Evolutionary conservation across 148 eudicot genomes (phyloP).

Genomic region (Silene conica): DNA sequence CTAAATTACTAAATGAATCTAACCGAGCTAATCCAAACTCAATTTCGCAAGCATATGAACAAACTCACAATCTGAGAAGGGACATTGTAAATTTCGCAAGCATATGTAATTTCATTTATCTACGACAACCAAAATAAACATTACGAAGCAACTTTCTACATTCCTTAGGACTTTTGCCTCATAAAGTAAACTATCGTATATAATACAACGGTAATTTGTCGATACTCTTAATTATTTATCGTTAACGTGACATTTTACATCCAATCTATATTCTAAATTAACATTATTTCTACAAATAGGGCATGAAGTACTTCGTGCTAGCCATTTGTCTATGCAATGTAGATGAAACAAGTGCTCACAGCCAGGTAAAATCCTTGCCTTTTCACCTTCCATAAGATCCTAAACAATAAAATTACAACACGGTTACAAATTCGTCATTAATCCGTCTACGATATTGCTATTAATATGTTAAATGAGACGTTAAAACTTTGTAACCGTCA

Average conservation of each 20-base stretch:
- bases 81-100: no score
- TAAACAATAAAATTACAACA: neutral
- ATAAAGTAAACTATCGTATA: no score
- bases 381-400: constrained; percentile 35
- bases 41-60: no score
- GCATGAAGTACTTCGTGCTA: constrained; percentile 36
- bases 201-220: neutral
- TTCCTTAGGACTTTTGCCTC: no score
- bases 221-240: neutral
- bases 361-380: constrained; percentile 29
- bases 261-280: constrained; percentile 1
- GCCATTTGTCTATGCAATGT: constrained; percentile 42
- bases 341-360: constrained; percentile 42
- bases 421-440: neutral
- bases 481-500: no score
- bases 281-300: constrained; percentile 39
- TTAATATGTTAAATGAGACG: neutral
- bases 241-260: neutral
- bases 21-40: no score
- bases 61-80: no score
- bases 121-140: no score
- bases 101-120: no score
- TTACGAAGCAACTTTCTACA: no score
- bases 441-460: neutral
- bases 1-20: no score